Evolutionary conservation across 73 alveolate species (phyloP).

Genomic region (Paramecium bursaria): DNA sequence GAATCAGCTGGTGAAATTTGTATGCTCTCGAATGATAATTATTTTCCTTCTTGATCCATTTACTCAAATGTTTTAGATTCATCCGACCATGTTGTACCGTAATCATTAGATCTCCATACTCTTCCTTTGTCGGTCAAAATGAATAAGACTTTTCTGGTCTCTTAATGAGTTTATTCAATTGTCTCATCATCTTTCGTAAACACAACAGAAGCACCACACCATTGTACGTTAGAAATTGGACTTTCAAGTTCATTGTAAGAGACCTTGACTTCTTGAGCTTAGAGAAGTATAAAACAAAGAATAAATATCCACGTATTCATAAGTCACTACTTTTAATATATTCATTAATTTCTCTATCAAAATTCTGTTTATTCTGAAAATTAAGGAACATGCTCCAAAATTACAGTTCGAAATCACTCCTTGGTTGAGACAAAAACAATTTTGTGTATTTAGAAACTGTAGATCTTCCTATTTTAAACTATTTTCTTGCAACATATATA

Average conservation of each 20-base stretch:
- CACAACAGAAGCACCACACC: conserved; percentile 57
- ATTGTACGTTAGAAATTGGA: conserved; percentile 38
- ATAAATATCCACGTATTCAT: too few relatives aligned
- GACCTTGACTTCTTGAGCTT: conserved; percentile 55
- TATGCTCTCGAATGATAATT: conserved; percentile 28
- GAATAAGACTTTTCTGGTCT: conserved; percentile 47
- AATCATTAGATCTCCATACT: conserved; percentile 53
- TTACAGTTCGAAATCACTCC: too few relatives aligned
- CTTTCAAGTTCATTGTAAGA: conserved; percentile 39
- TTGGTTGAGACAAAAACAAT: too few relatives aligned
- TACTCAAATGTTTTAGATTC: conserved; percentile 37
- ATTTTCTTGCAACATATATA: too few relatives aligned
- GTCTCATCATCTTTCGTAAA: conserved; percentile 53
- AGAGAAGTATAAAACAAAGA: too few relatives aligned
- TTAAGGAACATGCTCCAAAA: too few relatives aligned
- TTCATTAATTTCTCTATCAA: too few relatives aligned
- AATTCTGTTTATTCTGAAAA: too few relatives aligned
- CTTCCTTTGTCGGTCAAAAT: conserved; percentile 47
- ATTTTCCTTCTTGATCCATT: conserved; percentile 39
- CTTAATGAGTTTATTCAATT: conserved; percentile 44
- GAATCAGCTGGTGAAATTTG: conserved; percentile 60
- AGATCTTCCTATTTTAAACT: too few relatives aligned
- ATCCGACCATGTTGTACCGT: conserved; percentile 34
- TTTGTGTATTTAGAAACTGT: too few relatives aligned
- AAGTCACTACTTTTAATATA: too few relatives aligned